Evolutionary conservation across 768 basidiomycete species (phyloP), one percentile per base, ranked within the genome.

Genomic region (Botryobasidium botryosum): DNA sequence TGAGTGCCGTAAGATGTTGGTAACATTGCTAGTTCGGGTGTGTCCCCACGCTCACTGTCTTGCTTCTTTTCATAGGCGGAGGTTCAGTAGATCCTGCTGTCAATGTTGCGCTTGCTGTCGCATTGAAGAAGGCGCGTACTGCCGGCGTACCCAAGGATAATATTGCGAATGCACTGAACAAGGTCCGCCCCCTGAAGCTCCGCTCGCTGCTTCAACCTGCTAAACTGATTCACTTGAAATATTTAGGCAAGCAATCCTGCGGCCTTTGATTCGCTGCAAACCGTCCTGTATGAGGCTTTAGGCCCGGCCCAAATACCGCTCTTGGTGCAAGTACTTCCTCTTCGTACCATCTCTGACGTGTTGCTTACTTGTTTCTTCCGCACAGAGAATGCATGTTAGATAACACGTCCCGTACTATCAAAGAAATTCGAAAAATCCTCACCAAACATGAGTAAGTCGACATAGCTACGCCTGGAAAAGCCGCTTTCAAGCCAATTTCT

Each of bases 101-200:
- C 8, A 42, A 42, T 42, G 8, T 42, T 13, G 8, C 26, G 13
- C 40, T 42, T 28, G 40, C 40, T 13, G 40, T 42, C 12, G 26
- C 40, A 7, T 21, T 42, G 8, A 10, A 24, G 24, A 25, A 24
- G 24, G 40, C 40, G 27, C 23, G 28, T 1, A 27, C 1, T 12
- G 29, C 25, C 27, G 40, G 40, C 8, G 40, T 42, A 8, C 40
- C 40, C 10, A 42, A 42, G 40, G 40, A 42, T 21, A 42, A 42
- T 24, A 42, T 42, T 13, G 28, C 1, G 10, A 31, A 15, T 13
- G 40, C 40, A 42, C 28, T 42, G 7, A 13, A n/a, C n/a, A n/a
- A n/a, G n/a, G n/a, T n/a, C n/a, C n/a, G n/a, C n/a, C n/a, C n/a
- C n/a, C n/a, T n/a, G n/a, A n/a, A n/a, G n/a, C n/a, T n/a, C n/a